Evolutionary conservation across 2,329 filamentous ascomycete species (phyloP), one percentile per base, ranked within the genome.

Genomic region (Torrubiellomyces zombiae): DNA sequence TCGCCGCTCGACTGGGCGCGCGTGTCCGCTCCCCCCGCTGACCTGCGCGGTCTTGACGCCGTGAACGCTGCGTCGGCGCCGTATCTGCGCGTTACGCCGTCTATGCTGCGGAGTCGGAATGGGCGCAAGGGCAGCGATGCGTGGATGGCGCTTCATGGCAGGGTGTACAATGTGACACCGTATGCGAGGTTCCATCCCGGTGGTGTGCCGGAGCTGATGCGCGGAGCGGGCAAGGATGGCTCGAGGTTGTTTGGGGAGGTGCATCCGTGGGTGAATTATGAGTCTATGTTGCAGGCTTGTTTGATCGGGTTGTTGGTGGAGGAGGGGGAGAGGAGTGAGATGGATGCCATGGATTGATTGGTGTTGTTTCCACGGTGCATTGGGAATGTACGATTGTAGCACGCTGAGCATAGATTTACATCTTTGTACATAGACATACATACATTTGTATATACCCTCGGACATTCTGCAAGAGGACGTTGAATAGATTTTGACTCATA

Each of bases 1-100:
- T 93, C 82, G 3, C 86, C 89, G 0, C 71, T 98, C 9, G 89
- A 98, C 63, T 98, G 89, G 89, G 89, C 89, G 9, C 72, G 76
- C 5, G 66, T 93, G 1, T 67, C 70, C 2, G 60, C 62, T 12
- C 71, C 75, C 2, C 55, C 54, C 16, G 58, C 67, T 16, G 75
- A 82, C 33, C 67, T 83, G 14, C 75, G 77, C n/a, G 68, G 68
- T 19, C 35, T 77, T 32, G 38, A 65, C 35, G 35, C 60, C 1
- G n/a, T n/a, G n/a, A n/a, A n/a, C n/a, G n/a, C n/a, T n/a, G n/a
- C n/a, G n/a, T 46, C 50, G 6, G 53, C 59, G 4, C 55, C 64
- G 29, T 61, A 70, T 59, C 54, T 80, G 20, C 72, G 78, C 22
- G 82, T 98, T 18, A 80, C 85, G 5, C 85, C 86, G 2, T 74